Percentiles rank a stretch among this genome's conserved stretches.
Evolutionary conservation across 116 monocot species (phyloP).

Genomic region (Posidonia oceanica): DNA sequence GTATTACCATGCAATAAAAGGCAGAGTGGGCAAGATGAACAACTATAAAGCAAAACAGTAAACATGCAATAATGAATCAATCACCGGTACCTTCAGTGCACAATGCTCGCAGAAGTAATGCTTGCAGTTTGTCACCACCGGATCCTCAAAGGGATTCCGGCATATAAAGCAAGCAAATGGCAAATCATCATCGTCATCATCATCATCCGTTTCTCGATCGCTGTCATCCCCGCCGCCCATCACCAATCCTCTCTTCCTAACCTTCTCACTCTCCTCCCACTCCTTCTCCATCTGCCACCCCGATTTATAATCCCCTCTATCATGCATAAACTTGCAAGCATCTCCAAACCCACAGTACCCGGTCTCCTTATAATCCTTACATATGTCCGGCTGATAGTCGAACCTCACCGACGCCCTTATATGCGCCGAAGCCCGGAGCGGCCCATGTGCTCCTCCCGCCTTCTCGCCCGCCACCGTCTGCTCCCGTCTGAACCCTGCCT

Average conservation of each 20-base stretch:
- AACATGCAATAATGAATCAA: too few species aligned
- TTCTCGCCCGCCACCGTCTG: conserved; percentile 92
- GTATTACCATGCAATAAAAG: too few species aligned
- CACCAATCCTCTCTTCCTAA: conserved; percentile 51
- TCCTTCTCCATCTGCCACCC: conserved; percentile 99
- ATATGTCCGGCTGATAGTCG: conserved; percentile 98
- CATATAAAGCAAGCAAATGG: conserved; percentile 96
- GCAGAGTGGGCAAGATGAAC: too few species aligned
- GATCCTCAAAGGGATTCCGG: conserved; percentile 72
- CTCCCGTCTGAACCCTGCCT: conserved; percentile 88
- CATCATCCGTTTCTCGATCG: conserved; percentile 24
- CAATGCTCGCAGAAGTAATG: conserved; percentile 99
- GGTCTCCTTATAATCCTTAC: conserved; percentile 99
- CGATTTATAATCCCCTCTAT: conserved; percentile 94
- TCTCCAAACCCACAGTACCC: conserved; percentile 98
- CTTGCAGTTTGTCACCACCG: conserved; percentile 92
- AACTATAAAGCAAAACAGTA: neutral
- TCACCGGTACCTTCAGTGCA: conserved; percentile 57
- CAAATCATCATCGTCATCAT: conserved; percentile 53
- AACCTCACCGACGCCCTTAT: conserved; percentile 86
- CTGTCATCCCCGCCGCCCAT: conserved; percentile 39
- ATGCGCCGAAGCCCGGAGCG: conserved; percentile 77
- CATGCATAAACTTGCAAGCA: conserved; percentile 98
- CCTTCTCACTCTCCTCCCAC: conserved; percentile 90
- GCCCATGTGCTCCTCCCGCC: conserved; percentile 90